Evolutionary conservation across 768 basidiomycete genomes (phyloP), one percentile per base, ranked within the genome.

Genomic region (Hortiboletus flavorubellus): DNA sequence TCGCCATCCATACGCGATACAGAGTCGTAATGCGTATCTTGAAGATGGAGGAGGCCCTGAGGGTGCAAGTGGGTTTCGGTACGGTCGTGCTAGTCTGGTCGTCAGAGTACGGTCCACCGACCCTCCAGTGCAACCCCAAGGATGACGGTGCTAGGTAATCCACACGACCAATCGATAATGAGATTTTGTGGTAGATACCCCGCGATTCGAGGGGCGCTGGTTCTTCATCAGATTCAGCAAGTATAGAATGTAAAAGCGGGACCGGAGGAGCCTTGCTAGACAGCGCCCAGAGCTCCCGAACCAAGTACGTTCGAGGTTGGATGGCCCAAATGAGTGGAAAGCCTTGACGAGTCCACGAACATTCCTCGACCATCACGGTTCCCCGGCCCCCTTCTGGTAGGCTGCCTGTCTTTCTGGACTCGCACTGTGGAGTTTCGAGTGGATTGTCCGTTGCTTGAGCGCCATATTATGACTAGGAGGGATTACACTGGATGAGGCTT

Each of bases 371-470:
- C 75, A 16, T 69, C 72, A 46, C 74, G 72, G 73, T 67, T 39
- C 67, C 68, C 33, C 78, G 59, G 46, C 37, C 23, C 15, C 50
- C 39, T 21, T 53, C 47, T 2, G 40, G 38, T 33, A 51, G 12
- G 21, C 15, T 49, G 23, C 38, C 30, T 39, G 34, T 4, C 14
- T 59, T 62, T 2, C 55, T 39, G 26, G 62, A 51, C 38, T 12
- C 43, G 31, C 49, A 50, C 18, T 64, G 62, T 14, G 46, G 44
- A 42, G 50, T 26, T 61, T 58, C 42, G 33, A 50, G 39, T 65
- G 60, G 65, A 26, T 72, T 73, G 38, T 73, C 62, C 49, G 63
- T 62, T 11, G 79, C 77, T 61, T 78, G 82, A 76, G 15, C 65
- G 66, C 52, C 79, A 67, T 30, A 82, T 34, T 11, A 34, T 34